Conservation (phyloP, 371 early-diverging fungal species). For the Lichtheimia ramosa region DNA sequence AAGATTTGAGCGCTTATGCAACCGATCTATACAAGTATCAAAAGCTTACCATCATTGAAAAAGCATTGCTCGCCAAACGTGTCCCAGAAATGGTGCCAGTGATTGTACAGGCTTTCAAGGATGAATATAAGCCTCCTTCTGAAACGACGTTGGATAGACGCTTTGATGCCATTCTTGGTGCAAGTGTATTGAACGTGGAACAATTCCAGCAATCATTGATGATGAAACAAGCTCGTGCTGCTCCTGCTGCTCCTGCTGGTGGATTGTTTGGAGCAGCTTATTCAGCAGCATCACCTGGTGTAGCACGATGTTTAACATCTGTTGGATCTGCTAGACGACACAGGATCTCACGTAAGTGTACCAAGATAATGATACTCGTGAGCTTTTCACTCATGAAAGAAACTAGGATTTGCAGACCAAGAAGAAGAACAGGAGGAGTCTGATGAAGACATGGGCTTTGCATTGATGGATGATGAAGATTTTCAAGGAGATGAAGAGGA, state of each 20-base stretch:
- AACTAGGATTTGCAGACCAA: background rate
- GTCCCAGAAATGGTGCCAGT: constrained; percentile 27
- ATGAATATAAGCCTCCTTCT: constrained; percentile 15
- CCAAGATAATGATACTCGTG: too few species aligned
- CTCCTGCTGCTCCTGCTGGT: too few species aligned
- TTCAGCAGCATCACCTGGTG: too few species aligned
- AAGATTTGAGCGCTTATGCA: constrained; percentile 27
- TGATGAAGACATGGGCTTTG: constrained; percentile 3
- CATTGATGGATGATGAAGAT: constrained; percentile 1
- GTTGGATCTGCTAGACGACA: too few species aligned
- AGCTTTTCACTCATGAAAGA: too few species aligned
- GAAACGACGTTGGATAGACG: background rate
- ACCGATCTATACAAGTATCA: constrained; percentile 31
- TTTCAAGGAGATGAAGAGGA: constrained; percentile 6
- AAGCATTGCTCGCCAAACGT: constrained; percentile 45
- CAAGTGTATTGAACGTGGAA: constrained; percentile 8
- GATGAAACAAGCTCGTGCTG: too few species aligned
- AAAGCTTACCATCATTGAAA: constrained; percentile 38
- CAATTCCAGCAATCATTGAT: background rate
- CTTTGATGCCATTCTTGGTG: constrained; percentile 23
- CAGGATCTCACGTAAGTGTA: too few species aligned
- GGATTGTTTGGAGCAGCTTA: too few species aligned
- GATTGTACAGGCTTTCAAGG: constrained; percentile 30
- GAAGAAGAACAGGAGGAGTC: background rate
- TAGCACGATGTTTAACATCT: too few species aligned